These are phyloP conservation scores for Candida gigantensis DNA, from an alignment of 1,139 yeast species.

Conservation along the genomic window DNA sequence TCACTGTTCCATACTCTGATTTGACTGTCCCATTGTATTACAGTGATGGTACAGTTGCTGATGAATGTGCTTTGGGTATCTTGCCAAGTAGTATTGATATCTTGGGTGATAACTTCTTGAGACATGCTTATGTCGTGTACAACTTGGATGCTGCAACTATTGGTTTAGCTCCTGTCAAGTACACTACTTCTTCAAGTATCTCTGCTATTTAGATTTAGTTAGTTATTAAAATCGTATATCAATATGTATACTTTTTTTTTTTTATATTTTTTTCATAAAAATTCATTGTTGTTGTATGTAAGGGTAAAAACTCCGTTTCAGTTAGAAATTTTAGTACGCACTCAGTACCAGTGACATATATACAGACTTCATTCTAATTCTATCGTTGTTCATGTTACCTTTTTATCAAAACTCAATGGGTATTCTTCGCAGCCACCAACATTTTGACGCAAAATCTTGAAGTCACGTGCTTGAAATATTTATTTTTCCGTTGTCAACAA, in stretches of 20 bases:
- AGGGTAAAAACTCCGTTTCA: too few species aligned
- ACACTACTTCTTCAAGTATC: constrained; percentile 7
- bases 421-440: too few species aligned
- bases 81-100: constrained; percentile 12
- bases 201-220: neutral
- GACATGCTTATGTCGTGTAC: constrained; percentile 69
- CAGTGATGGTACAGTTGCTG: constrained; percentile 7
- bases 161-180: constrained; percentile 60
- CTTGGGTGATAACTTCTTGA: constrained; percentile 69
- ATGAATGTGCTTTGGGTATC: constrained; percentile 13
- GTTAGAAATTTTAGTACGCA: too few species aligned
- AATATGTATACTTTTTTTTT: neutral
- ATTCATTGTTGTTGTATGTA: too few species aligned
- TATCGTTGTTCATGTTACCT: too few species aligned
- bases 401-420: too few species aligned
- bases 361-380: too few species aligned
- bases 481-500: too few species aligned
- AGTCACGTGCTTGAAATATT: too few species aligned
- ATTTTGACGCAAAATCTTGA: too few species aligned
- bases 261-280: neutral
- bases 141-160: constrained; percentile 63
- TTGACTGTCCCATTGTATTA: constrained; percentile 16
- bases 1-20: constrained; percentile 29
- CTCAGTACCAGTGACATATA: too few species aligned
- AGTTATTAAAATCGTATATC: neutral